Evolutionary conservation across 2,329 filamentous ascomycete species (phyloP).

Genomic region (Ceratocystis harringtonii): DNA sequence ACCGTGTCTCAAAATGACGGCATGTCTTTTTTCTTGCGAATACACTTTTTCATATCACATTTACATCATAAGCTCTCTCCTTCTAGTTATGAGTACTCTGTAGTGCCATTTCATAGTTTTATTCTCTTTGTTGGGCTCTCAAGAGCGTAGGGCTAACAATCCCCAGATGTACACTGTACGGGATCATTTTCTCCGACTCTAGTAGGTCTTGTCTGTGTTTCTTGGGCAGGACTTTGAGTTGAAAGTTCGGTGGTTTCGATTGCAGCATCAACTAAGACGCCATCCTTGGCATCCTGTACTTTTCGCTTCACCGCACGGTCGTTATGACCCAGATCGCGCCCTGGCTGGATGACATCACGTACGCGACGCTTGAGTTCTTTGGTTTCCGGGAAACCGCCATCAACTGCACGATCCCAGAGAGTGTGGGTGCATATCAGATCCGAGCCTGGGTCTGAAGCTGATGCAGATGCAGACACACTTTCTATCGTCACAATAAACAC

Average conservation of each 20-base stretch:
- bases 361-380: constrained; percentile 80
- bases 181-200: no score
- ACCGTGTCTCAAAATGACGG: constrained; percentile 6
- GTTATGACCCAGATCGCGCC: constrained; percentile 65
- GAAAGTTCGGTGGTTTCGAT: neutral
- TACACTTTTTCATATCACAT: neutral
- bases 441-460: neutral
- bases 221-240: neutral
- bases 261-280: constrained; percentile 11
- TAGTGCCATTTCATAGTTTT: constrained; percentile 1
- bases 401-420: constrained; percentile 75
- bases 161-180: constrained; percentile 7
- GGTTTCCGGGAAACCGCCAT: constrained; percentile 87
- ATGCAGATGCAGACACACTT: constrained; percentile 20
- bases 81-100: neutral
- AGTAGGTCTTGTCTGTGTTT: neutral
- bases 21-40: neutral
- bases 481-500: constrained; percentile 61
- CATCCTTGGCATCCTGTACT: constrained; percentile 22
- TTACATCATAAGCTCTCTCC: neutral
- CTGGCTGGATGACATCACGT: constrained; percentile 67
- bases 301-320: constrained; percentile 33
- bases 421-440: constrained; percentile 24
- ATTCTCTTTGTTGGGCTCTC: neutral
- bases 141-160: constrained; percentile 1